Evolutionary conservation across 305 asterid species (phyloP).

Genomic region (Fraxinus xanthoxyloides): DNA sequence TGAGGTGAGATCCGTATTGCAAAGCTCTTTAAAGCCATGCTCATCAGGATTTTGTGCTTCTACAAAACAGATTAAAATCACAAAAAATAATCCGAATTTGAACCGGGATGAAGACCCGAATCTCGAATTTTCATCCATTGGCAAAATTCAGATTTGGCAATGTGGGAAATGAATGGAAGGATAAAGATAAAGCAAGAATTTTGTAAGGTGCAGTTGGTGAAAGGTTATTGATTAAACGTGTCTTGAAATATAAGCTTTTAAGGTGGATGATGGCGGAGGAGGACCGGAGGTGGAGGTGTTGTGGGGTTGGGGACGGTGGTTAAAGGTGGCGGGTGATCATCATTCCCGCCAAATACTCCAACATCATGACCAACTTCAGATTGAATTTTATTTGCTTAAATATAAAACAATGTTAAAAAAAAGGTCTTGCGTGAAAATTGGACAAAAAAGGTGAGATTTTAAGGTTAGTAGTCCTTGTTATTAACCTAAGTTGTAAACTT

Average conservation of each 20-base stretch:
- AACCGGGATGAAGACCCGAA: background rate
- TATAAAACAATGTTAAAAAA: background rate
- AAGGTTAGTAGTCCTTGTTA: conserved; percentile 30
- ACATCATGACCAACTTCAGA: conserved; percentile 34
- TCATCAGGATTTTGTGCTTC: conserved; percentile 25
- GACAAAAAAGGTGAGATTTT: conserved; percentile 9
- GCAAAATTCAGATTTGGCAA: conserved; percentile 16
- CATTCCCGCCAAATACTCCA: conserved; percentile 44
- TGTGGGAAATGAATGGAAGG: conserved; percentile 26
- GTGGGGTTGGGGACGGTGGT: conserved; percentile 67
- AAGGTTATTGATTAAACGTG: conserved; percentile 2
- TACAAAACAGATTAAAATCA: conserved; percentile 24
- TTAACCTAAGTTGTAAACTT: conserved; percentile 7
- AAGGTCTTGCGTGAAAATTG: conserved; percentile 24
- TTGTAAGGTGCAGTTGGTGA: conserved; percentile 30
- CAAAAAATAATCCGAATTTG: conserved; percentile 15
- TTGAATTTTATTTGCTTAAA: conserved; percentile 8
- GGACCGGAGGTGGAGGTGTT: conserved; percentile 36
- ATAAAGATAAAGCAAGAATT: conserved; percentile 24
- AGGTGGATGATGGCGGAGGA: conserved; percentile 25
- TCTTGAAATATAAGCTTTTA: conserved; percentile 28
- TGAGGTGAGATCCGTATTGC: conserved; percentile 55
- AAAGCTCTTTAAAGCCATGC: conserved; percentile 33
- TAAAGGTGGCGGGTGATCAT: conserved; percentile 69
- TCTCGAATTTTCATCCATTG: conserved; percentile 44